Percentiles rank a stretch among this genome's conserved stretches.
These are phyloP conservation scores for Candida adriatica DNA, from an alignment of 805 yeast genomes.

Conservation along the genomic window DNA sequence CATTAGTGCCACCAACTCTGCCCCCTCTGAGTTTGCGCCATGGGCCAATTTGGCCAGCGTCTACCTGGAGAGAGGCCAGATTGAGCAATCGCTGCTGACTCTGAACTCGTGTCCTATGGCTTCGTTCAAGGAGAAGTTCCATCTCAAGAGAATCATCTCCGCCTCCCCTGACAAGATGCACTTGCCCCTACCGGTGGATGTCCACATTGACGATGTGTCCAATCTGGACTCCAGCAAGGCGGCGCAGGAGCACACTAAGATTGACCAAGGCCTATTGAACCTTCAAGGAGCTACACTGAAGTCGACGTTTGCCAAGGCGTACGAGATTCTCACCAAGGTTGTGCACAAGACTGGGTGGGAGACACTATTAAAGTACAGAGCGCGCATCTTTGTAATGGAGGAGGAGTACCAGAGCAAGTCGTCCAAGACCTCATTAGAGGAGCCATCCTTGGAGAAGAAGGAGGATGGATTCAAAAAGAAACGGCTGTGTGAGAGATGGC, in stretches of 20 bases:
- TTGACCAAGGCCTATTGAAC: slow-evolving; percentile 54
- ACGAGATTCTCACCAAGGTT: slow-evolving; percentile 55
- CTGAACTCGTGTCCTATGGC: slow-evolving; percentile 81
- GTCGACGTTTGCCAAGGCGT: slow-evolving; percentile 49
- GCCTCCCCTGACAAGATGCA: slow-evolving; percentile 51
- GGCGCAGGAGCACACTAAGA: slow-evolving; percentile 54
- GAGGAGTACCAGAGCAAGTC: slow-evolving; percentile 44
- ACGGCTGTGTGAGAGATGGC: slow-evolving; percentile 67
- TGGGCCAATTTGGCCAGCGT: slow-evolving; percentile 65
- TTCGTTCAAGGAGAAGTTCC: slow-evolving; percentile 55
- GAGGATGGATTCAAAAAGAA: slow-evolving; percentile 49
- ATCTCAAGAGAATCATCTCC: slow-evolving; percentile 52
- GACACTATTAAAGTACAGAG: slow-evolving; percentile 47
- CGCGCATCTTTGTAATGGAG: slow-evolving; percentile 62
- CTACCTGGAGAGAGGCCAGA: slow-evolving; percentile 56
- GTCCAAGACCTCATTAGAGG: slow-evolving; percentile 7
- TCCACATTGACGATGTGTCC: slow-evolving; percentile 60
- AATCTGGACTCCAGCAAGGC: slow-evolving; percentile 60
- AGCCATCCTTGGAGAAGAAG: neutral
- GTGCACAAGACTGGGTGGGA: slow-evolving; percentile 75
- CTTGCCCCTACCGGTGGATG: slow-evolving; percentile 72
- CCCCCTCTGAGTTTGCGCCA: slow-evolving; percentile 70
- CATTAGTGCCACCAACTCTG: slow-evolving; percentile 56
- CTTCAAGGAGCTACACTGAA: slow-evolving; percentile 67
- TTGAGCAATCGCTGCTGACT: slow-evolving; percentile 65